Conservation (phyloP, 345 rosid species). For the Salix dunnii region DNA sequence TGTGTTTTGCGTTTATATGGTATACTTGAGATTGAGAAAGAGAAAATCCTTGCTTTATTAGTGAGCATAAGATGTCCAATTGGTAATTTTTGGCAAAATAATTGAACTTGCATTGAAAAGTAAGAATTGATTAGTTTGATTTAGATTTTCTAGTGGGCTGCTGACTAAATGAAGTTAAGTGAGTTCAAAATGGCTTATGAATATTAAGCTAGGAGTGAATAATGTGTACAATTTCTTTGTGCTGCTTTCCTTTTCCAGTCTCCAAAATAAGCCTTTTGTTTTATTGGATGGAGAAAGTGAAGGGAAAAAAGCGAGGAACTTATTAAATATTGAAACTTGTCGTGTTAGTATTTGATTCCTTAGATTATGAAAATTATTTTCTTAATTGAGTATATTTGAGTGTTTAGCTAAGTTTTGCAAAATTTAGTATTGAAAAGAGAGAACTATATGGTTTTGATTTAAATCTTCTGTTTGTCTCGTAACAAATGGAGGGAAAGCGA, state of each 20-base stretch:
- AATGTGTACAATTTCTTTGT: background rate
- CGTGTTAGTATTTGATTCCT: background rate
- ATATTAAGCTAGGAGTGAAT: background rate
- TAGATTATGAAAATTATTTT: background rate
- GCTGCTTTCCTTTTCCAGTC: background rate
- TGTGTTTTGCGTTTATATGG: background rate
- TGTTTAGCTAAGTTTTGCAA: background rate
- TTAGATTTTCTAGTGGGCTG: background rate
- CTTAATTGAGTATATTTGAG: background rate
- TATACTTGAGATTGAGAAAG: background rate
- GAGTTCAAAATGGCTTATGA: background rate
- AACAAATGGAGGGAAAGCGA: background rate
- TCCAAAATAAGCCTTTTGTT: background rate
- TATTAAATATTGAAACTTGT: background rate
- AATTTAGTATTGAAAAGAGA: background rate
- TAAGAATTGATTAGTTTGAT: background rate
- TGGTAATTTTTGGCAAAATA: background rate
- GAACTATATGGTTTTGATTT: background rate
- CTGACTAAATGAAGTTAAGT: background rate
- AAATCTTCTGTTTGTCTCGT: background rate
- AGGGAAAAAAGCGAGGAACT: background rate
- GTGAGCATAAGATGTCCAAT: background rate
- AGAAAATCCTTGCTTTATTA: background rate
- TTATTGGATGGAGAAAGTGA: background rate
- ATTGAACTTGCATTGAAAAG: background rate